These are phyloP conservation scores for Podospora australis DNA, from an alignment of 495 filamentous ascomycete genomes.

Conservation along the genomic window DNA sequence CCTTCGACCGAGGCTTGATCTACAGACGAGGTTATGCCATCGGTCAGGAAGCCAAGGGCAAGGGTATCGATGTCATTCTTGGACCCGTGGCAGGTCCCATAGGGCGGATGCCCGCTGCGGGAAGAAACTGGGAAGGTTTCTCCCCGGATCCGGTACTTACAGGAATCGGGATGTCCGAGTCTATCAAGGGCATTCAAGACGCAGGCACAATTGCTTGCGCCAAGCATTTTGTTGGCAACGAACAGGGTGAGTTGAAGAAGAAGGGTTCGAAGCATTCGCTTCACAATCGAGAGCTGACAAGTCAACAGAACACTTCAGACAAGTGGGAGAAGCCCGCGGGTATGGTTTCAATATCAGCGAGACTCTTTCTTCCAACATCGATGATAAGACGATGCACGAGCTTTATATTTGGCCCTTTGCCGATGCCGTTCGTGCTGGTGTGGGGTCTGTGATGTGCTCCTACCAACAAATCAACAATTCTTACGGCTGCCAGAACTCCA, in stretches of 20 bases:
- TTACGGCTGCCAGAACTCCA: slow-evolving; percentile 77
- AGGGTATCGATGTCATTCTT: slow-evolving; percentile 79
- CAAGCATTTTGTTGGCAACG: slow-evolving; percentile 75
- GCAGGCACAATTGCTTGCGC: slow-evolving; percentile 74
- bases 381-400: slow-evolving; percentile 93
- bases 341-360: slow-evolving; percentile 62
- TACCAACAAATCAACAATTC: slow-evolving; percentile 91
- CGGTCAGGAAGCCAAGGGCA: slow-evolving; percentile 71
- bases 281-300: slow-evolving; percentile 6
- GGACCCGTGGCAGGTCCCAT: slow-evolving; percentile 88
- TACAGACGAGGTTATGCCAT: slow-evolving; percentile 71
- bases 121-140: slow-evolving; percentile 87
- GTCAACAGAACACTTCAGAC: slow-evolving; percentile 70
- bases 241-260: slow-evolving; percentile 36
- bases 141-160: slow-evolving; percentile 73
- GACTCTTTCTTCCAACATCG: slow-evolving; percentile 71
- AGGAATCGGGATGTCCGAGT: slow-evolving; percentile 64
- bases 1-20: slow-evolving; percentile 65
- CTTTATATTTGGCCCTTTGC: slow-evolving; percentile 71
- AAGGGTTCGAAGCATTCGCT: no score
- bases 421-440: slow-evolving; percentile 49
- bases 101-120: slow-evolving; percentile 65
- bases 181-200: slow-evolving; percentile 76
- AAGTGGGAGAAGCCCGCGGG: slow-evolving; percentile 53
- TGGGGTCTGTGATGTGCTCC: slow-evolving; percentile 87